phyloP scores from a whole-genome alignment of 345 rosid genomes.

The Populus simonii region DNA sequence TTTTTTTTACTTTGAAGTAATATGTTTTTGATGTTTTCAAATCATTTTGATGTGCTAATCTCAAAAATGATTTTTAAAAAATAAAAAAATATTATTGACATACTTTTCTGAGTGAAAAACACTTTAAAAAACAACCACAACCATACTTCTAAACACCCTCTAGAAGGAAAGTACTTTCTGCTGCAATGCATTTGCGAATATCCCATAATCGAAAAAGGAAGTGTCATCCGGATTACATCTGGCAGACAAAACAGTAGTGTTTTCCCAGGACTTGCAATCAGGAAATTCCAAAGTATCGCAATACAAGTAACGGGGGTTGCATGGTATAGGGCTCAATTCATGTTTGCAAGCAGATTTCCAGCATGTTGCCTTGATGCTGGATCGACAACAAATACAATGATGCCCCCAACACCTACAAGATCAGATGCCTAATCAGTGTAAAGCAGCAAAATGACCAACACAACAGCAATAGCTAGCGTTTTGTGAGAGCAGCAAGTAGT shows the following conservation, averaged over 20 bases:
- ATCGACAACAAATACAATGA: slow-evolving; percentile 79
- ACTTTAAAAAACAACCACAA: too few species aligned
- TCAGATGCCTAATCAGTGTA: neutral
- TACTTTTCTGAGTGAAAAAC: too few species aligned
- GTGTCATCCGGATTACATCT: slow-evolving; percentile 45
- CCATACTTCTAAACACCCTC: too few species aligned
- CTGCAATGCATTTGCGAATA: slow-evolving; percentile 56
- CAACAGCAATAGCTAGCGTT: neutral
- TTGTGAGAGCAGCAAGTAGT: neutral
- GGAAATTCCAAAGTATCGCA: slow-evolving; percentile 37
- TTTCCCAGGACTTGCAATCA: slow-evolving; percentile 48
- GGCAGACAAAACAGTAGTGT: slow-evolving; percentile 49
- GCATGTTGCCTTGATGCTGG: slow-evolving; percentile 71
- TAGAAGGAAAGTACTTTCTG: slow-evolving; percentile 51
- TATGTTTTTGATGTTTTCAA: too few species aligned
- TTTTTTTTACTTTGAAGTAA: too few species aligned
- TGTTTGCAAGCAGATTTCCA: slow-evolving; percentile 63
- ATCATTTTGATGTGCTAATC: too few species aligned
- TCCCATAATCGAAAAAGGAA: slow-evolving; percentile 48
- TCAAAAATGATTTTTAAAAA: too few species aligned
- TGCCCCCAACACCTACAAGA: slow-evolving; percentile 70
- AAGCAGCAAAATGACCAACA: neutral
- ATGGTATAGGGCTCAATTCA: slow-evolving; percentile 35
- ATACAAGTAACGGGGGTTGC: slow-evolving; percentile 51
- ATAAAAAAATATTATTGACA: too few species aligned